A percentile compares a stretch with the other conserved stretches of the same genome.
phyloP scores from a whole-genome alignment of 1,284 basidiomycete genomes.

The Leccinum subfulvum region DNA sequence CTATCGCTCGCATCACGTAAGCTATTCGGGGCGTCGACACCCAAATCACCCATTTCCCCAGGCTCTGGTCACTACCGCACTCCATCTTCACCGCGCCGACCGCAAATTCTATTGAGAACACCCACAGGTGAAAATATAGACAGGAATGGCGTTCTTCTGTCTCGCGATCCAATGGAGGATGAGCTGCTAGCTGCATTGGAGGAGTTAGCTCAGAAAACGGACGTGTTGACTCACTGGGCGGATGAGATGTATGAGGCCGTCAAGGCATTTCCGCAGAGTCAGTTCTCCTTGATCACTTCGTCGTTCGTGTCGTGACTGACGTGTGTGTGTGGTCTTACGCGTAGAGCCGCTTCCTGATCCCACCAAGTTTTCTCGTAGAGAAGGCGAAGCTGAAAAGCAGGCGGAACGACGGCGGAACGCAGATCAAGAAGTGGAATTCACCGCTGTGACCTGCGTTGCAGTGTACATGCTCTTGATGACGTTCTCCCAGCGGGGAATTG shows the following conservation, averaged over 20 bases:
- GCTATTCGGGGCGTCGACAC: conserved; percentile 69
- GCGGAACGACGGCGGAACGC: conserved; percentile 64
- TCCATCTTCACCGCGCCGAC: conserved; percentile 52
- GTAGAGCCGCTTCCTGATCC: conserved; percentile 75
- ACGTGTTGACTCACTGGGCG: conserved; percentile 89
- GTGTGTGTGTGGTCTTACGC: background rate
- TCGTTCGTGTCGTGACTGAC: conserved; percentile 8
- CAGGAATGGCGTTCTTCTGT: conserved; percentile 24
- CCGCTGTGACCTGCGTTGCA: conserved; percentile 82
- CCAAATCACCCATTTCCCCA: conserved; percentile 37
- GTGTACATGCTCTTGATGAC: conserved; percentile 92
- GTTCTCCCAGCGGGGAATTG: conserved; percentile 90
- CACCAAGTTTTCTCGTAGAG: conserved; percentile 62
- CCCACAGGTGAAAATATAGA: conserved; percentile 39
- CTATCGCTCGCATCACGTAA: conserved; percentile 89
- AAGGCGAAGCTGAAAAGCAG: conserved; percentile 70
- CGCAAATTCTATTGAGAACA: conserved; percentile 42
- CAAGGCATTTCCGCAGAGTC: conserved; percentile 75
- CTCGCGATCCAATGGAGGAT: conserved; percentile 79
- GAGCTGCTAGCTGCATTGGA: conserved; percentile 75
- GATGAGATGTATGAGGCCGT: conserved; percentile 88
- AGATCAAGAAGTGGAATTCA: conserved; percentile 72
- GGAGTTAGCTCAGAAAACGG: conserved; percentile 93
- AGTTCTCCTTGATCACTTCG: conserved; percentile 31
- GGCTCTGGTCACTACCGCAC: conserved; percentile 37